These are phyloP conservation scores for Suillus paluster DNA, from an alignment of 768 basidiomycete genomes.

Conservation along the genomic window DNA sequence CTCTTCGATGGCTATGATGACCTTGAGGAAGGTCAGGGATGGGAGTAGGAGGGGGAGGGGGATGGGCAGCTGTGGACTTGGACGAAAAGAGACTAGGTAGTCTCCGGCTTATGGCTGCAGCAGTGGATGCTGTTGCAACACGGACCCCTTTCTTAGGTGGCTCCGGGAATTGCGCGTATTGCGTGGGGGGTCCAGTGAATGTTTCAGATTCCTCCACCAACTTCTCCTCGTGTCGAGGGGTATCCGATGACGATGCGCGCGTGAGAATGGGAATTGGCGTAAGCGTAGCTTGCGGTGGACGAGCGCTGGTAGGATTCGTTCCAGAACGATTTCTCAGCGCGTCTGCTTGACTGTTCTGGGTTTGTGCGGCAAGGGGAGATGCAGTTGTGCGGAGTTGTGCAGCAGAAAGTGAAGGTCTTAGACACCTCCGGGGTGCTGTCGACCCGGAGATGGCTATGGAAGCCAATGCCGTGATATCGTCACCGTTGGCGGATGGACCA, in stretches of 20 bases:
- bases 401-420: conserved; percentile 79
- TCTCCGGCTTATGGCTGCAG: conserved; percentile 55
- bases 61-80: conserved; percentile 42
- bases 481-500: conserved; percentile 56
- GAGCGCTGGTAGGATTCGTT: conserved; percentile 59
- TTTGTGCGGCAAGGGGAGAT: conserved; percentile 37
- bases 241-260: conserved; percentile 63
- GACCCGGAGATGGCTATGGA: conserved; percentile 53
- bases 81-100: conserved; percentile 72
- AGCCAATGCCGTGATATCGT: conserved; percentile 55
- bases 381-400: conserved; percentile 68
- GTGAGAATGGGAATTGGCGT: conserved; percentile 46
- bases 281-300: conserved; percentile 47
- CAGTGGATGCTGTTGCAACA: conserved; percentile 46
- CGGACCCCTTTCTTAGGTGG: conserved; percentile 60
- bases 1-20: conserved; percentile 44
- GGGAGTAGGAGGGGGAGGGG: conserved; percentile 41
- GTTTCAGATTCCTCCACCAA: conserved; percentile 51
- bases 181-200: conserved; percentile 68
- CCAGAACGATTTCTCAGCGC: conserved; percentile 61
- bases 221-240: conserved; percentile 40
- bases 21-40: conserved; percentile 25
- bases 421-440: conserved; percentile 57
- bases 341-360: conserved; percentile 46
- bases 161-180: conserved; percentile 74